Evolutionary conservation across 352 stramenopile species (phyloP), one percentile per base, ranked within the genome.

Genomic region (Phytopythium boreale): DNA sequence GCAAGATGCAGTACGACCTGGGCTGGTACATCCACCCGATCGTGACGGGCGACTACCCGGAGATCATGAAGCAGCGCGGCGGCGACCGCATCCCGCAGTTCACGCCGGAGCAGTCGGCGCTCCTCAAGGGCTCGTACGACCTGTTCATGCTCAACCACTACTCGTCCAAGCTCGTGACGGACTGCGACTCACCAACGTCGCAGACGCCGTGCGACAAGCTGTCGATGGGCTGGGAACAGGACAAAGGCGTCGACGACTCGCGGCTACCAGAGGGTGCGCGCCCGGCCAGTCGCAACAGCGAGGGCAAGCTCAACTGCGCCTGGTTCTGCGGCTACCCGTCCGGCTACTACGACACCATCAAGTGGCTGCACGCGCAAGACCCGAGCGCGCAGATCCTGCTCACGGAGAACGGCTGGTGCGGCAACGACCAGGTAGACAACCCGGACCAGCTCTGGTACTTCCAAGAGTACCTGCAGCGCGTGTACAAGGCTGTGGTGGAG

Each of bases 91-190:
- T 98, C 20, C 92, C 92, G 14, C 24, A 43, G 27, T 98, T 98
- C 66, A 93, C 89, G n/a, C n/a, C 64, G 15, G 67, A 82, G 31
- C 72, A 97, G 61, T 55, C 75, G 26, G 69, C 74, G 29, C 24
- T 80, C 37, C 59, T 98, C 31, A 71, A 75, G 44, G 79, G 76
- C 22, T 95, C 82, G 22, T 79, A 77, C 61, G 92, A 98, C 61
- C 90, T 98, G 66, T 84, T 98, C 57, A 95, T 93, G 34, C 69
- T 98, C 15, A 98, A 98, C 76, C 87, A 98, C 69, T 98, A 98
- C 74, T 69, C 66, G 29, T 84, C 91, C 63, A 52, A 26, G 41
- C n/a, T 65, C 61, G 61, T 39, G 19, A 72, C 15, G 46, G 29
- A 83, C 62, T 79, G 69, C 93, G 46, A 56, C 20, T 72, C 65